Evolutionary conservation across 2,329 filamentous ascomycete genomes (phyloP), one percentile per base, ranked within the genome.

Genomic region (Colletotrichum siamense): DNA sequence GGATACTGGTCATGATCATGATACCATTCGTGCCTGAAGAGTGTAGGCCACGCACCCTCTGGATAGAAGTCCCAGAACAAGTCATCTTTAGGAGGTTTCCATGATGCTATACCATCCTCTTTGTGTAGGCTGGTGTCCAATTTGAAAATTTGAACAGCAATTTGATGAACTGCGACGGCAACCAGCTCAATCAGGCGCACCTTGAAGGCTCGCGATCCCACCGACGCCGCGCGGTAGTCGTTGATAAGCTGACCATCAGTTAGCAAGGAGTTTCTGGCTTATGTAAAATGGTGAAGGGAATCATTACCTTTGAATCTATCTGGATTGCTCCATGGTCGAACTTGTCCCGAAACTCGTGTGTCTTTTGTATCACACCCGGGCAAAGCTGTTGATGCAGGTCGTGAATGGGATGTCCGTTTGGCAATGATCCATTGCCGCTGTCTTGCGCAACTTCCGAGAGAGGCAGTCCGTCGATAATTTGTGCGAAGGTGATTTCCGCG

Each of bases 261-360:
- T 8, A n/a, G 57, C 57, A 15, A 61, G 0, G 5, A 61, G 28
- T 0, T 61, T 59, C 6, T 34, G 59, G 39, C 39, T 7, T 12
- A 8, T 4, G 44, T n/a, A 22, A 22, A 22, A 0, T 0, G 6
- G 10, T 13, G n/a, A 22, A 52, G 44, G 6, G 10, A 13, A 0
- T 0, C 12, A 22, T 22, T 52, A 8, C 44, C 44, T 52, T 52
- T 52, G 44, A 52, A 22, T 52, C 44, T 13, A 52, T 22, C n/a
- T 52, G 44, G 2, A 52, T 22, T 52, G 44, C 22, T 22, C 44
- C 44, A 3, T n/a, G 18, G 10, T 52, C 44, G n/a, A 52, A 52
- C 44, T 52, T 22, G 44, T 22, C 44, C n/a, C 44, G 44, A 22
- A 52, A 52, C 44, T 22, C n/a, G 3, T 52, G 44, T 22, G 44